phyloP scores from a whole-genome alignment of 768 basidiomycete species.

The Tylopilus plumbeoviolaceoides region DNA sequence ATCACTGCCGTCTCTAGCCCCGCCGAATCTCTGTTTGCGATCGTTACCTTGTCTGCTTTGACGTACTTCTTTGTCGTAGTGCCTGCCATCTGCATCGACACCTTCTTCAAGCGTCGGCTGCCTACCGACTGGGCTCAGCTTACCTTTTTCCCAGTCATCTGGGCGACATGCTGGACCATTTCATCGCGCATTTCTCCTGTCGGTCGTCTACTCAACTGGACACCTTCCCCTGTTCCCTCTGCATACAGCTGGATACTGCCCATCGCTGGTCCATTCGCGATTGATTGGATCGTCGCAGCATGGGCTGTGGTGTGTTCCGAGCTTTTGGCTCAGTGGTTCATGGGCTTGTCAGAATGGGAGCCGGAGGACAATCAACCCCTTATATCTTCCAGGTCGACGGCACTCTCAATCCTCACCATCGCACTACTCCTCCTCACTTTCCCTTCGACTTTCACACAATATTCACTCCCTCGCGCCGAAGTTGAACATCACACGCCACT shows the following conservation, averaged over 20 bases:
- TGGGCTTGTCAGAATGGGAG: conserved; percentile 35
- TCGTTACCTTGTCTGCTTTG: conserved; percentile 39
- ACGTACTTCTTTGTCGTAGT: conserved; percentile 44
- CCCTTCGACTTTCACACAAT: conserved; percentile 50
- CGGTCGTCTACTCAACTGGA: conserved; percentile 70
- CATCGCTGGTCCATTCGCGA: conserved; percentile 51
- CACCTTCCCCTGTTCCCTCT: conserved; percentile 45
- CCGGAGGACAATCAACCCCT: background rate
- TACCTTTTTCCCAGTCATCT: conserved; percentile 63
- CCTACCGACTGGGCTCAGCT: conserved; percentile 39
- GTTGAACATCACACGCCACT: conserved; percentile 47
- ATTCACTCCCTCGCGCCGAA: conserved; percentile 37
- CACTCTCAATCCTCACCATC: conserved; percentile 34
- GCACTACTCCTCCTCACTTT: conserved; percentile 45
- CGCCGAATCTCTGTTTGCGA: conserved; percentile 42
- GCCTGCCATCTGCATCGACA: conserved; percentile 36
- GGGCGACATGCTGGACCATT: conserved; percentile 59
- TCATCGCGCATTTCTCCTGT: conserved; percentile 57
- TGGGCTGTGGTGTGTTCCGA: conserved; percentile 70
- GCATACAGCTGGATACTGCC: conserved; percentile 66
- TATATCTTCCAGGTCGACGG: conserved; percentile 22
- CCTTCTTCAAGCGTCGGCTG: conserved; percentile 31
- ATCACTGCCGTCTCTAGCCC: conserved; percentile 53
- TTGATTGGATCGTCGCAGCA: conserved; percentile 73
- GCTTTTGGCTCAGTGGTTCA: conserved; percentile 51